Conservation (phyloP, 306 rosid genomes). For the Vigna reflexopilosa region DNA sequence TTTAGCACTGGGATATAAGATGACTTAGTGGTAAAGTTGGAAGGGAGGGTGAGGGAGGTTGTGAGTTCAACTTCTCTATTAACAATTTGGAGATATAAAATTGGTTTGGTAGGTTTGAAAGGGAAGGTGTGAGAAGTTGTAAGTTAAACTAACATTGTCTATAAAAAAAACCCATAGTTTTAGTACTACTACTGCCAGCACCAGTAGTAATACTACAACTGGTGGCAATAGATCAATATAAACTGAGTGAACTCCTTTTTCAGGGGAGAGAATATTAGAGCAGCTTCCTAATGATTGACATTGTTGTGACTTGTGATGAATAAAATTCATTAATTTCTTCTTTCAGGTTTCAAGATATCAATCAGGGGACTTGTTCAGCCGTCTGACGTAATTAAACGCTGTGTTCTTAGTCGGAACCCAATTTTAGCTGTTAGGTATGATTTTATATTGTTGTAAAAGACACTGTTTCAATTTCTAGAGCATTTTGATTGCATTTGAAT, state of each 20-base stretch:
- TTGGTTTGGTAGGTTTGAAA: too few species aligned
- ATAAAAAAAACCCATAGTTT: too few species aligned
- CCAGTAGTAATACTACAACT: too few species aligned
- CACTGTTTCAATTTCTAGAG: conserved; percentile 26
- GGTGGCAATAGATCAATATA: too few species aligned
- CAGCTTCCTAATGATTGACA: conserved; percentile 24
- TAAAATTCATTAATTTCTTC: conserved; percentile 44
- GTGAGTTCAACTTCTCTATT: too few species aligned
- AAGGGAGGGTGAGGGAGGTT: too few species aligned
- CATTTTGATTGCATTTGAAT: conserved; percentile 20
- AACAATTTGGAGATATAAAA: too few species aligned
- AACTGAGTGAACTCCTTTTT: neutral
- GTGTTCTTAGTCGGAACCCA: conserved; percentile 68
- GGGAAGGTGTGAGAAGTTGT: too few species aligned
- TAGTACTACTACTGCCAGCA: too few species aligned
- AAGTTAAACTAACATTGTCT: too few species aligned
- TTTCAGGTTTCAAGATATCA: conserved; percentile 76
- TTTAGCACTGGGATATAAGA: too few species aligned
- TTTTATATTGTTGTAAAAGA: conserved; percentile 42
- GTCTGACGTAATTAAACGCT: conserved; percentile 67
- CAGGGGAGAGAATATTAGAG: neutral
- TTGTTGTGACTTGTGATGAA: conserved; percentile 36
- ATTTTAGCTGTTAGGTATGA: conserved; percentile 85
- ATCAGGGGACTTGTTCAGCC: conserved; percentile 72
- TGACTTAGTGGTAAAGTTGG: too few species aligned